Evolutionary conservation across 371 early-diverging fungal genomes (phyloP), one percentile per base, ranked within the genome.

Genomic region (Lichtheimia corymbifera): DNA sequence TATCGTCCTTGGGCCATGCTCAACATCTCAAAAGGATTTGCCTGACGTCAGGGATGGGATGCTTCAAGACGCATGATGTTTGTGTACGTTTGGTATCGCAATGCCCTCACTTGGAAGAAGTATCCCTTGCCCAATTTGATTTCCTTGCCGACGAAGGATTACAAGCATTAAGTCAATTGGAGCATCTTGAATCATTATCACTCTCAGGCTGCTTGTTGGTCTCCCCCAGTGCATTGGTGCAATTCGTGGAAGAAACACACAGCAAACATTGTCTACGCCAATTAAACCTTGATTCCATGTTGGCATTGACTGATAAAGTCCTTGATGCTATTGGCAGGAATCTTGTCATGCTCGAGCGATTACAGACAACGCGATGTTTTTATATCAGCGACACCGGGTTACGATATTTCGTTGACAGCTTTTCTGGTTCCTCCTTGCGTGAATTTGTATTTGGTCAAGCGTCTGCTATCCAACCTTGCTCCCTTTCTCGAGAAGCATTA

Each of bases 41-140:
- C 22, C 17, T 47, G 47, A 47, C 47, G 12, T n/a, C 47, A n/a
- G 47, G 47, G 9, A 47, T 22, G 18, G 17, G 17, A 9, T 47
- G 47, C 47, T 47, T 22, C 47, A n/a, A 22, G 47, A 22, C 47
- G n/a, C 47, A 47, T n/a, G 47, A 47, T 47, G 47, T 47, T 13
- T 47, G 47, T 22, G 47, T 22, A 7, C 22, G n/a, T 22, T 18
- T 47, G 22, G 47, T 47, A 11, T n/a, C n/a, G 6, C n/a, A 47
- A 22, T 18, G 47, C 9, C 47, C 47, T 9, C 22, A 18, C 2
- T 15, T 47, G 22, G 47, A 47, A 47, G 7, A 47, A 6, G 47
- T 47, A 22, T n/a, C n/a, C 1, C 47, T 47, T 18, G 14, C 47
- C n/a, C 47, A 22, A 22, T 47, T 47, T 17, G 47, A 47, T 5